Evolutionary conservation across 106 monocot genomes (phyloP).

Genomic region (Alisma plantagoaquatica): DNA sequence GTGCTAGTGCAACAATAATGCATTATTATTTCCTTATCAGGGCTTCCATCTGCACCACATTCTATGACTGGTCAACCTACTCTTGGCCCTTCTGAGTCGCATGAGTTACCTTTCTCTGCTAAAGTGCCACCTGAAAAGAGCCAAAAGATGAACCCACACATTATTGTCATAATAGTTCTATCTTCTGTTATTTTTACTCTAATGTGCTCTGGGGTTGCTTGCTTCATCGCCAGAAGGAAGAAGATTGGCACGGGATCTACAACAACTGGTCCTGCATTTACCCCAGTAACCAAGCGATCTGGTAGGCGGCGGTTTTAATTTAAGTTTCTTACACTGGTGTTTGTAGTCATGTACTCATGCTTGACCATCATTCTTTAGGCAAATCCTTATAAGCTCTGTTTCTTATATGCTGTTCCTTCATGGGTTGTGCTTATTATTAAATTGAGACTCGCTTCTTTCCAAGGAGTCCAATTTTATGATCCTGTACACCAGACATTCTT

Average conservation of each 20-base stretch:
- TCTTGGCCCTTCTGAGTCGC: conserved; percentile 13
- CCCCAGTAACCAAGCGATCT: conserved; percentile 40
- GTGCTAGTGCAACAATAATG: no score
- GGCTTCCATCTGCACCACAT: conserved; percentile 65
- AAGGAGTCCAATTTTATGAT: not conserved
- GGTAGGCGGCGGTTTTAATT: no score
- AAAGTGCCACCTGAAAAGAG: conserved; percentile 30
- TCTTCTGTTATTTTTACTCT: conserved; percentile 38
- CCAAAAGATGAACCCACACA: conserved; percentile 55
- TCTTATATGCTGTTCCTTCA: not conserved
- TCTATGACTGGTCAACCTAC: conserved; percentile 10
- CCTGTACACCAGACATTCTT: not conserved
- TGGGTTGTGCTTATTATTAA: not conserved
- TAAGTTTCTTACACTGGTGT: no score
- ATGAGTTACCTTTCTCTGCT: conserved; percentile 51
- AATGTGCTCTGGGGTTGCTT: conserved; percentile 22
- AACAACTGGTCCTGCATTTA: conserved; percentile 23
- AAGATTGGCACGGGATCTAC: conserved; percentile 20
- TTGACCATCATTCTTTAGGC: no score
- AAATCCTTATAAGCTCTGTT: not conserved
- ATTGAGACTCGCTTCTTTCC: not conserved
- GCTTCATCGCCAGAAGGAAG: conserved; percentile 33
- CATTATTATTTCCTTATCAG: conserved; percentile 21
- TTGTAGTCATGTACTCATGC: no score
- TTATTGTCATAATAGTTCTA: conserved; percentile 42